Evolutionary conservation across 768 basidiomycete genomes (phyloP), one percentile per base, ranked within the genome.

Genomic region (Coprinopsis cinerea): DNA sequence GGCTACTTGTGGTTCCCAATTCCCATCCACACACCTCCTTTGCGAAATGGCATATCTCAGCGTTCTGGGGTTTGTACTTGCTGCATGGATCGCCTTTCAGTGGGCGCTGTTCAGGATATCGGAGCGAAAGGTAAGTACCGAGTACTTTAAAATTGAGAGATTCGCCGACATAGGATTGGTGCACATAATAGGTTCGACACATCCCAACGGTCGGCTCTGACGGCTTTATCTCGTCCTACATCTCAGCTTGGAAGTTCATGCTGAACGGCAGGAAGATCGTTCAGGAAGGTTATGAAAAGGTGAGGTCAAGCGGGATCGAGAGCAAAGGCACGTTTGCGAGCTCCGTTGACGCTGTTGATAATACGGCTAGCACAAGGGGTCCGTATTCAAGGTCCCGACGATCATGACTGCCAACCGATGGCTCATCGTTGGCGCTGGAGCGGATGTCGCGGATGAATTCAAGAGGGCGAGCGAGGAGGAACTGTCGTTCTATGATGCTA

Each of bases 371-470:
- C 59, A 60, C 44, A 49, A 48, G 37, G 60, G 61, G 35, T 45
- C 49, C 14, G 46, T 57, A 3, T 67, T 65, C 57, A 64, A 59
- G 51, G n/a, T 64, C 1, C 56, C 61, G 4, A 45, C 53, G 3
- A 24, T 51, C 44, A 39, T 18, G 22, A 45, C 50, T 11, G 11
- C 14, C 24, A 39, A 15, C n/a, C 54, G 57, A 17, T 79, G 77
- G 78, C 48, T 59, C 0, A 66, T 78, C 26, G 36, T 80, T 15
- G n/a, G n/a, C n/a, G n/a, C n/a, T 41, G 71, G 0, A 58, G 57
- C 15, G 61, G 60, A 60, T 23, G 48, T 64, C 3, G 55, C 73
- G 27, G 67, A 75, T 2, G 75, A 78, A 34, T 15, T 77, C 9
- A 57, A 61, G 14, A 70, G 60, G 40, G 67, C 71, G 3, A 55